Evolutionary conservation across 495 filamentous ascomycete species (phyloP), one percentile per base, ranked within the genome.

Genomic region (Lentithecium fluviatile): DNA sequence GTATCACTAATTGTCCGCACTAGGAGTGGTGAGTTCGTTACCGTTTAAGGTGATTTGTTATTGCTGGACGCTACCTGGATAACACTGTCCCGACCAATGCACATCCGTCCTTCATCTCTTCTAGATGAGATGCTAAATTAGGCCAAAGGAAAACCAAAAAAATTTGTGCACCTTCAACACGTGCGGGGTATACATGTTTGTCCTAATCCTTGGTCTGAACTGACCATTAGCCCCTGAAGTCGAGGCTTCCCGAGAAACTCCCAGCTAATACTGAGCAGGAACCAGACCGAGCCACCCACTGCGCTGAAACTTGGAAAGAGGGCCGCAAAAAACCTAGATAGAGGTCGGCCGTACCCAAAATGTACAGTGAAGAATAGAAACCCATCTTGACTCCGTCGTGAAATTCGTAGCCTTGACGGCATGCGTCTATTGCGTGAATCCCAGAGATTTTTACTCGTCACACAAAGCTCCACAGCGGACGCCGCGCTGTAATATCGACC

Each of bases 371-470:
- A 43, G 17, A 47, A 21, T 38, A 10, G 24, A 47, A 42, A 10
- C 45, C 51, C 29, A 32, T 32, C 4, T 32, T 40, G 26, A 45
- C 58, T 15, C 29, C 43, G 24, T 45, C 55, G 23, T 49, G 20
- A n/a, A 38, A 48, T 45, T 65, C 52, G 58, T 69, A 69, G 63
- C 67, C 67, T 58, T 61, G 67, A 69, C 67, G 67, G 67, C 67
- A 67, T 69, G 63, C 67, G 67, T 69, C 67, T 69, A 66, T 69
- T 69, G 24, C 62, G 34, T 43, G 47, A 47, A 54, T 38, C 6
- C 12, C 25, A 47, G 48, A 47, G 49, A 29, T 17, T 56, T 63
- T 57, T 54, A 29, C 50, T 38, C 29, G 29, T 32, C 3, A 32
- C 29, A 32, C 29, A 3, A 10, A 32, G 43, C 32, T 62, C 13